phyloP scores from a whole-genome alignment of 345 rosid species.

The thale cress (Arabidopsis thaliana) region DNA sequence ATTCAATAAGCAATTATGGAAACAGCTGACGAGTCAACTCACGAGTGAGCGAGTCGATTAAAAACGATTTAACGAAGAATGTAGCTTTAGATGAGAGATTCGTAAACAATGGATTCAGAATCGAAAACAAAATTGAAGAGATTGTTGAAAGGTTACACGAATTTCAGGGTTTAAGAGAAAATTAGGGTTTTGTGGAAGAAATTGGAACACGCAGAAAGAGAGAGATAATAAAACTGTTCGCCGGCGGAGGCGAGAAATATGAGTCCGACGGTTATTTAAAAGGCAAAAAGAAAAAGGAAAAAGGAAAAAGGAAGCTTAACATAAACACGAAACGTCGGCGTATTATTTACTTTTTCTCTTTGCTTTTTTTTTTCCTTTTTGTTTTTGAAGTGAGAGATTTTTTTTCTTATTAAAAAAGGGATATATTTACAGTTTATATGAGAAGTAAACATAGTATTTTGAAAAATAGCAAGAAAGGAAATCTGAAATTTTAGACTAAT shows the following conservation, averaged over 20 bases:
- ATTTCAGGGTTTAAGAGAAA: conserved; percentile 13
- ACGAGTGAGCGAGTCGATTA: conserved; percentile 21
- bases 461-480: neutral
- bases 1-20: conserved; percentile 8
- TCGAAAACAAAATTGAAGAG: conserved; percentile 7
- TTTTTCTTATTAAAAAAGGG: neutral
- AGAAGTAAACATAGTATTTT: neutral
- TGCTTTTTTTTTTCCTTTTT: neutral
- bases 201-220: conserved; percentile 33
- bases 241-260: conserved; percentile 35
- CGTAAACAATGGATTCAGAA: neutral
- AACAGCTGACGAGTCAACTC: conserved; percentile 36
- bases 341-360: neutral
- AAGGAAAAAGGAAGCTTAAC: neutral
- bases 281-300: neutral
- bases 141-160: neutral
- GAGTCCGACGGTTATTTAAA: conserved; percentile 39
- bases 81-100: conserved; percentile 23
- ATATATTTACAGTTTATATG: too few species aligned
- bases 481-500: neutral
- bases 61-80: conserved; percentile 29
- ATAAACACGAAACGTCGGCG: neutral
- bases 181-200: conserved; percentile 42
- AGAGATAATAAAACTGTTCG: conserved; percentile 25
- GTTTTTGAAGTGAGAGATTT: neutral